Conservation (phyloP, 768 basidiomycete species). For the Lactarius trivialis region DNA sequence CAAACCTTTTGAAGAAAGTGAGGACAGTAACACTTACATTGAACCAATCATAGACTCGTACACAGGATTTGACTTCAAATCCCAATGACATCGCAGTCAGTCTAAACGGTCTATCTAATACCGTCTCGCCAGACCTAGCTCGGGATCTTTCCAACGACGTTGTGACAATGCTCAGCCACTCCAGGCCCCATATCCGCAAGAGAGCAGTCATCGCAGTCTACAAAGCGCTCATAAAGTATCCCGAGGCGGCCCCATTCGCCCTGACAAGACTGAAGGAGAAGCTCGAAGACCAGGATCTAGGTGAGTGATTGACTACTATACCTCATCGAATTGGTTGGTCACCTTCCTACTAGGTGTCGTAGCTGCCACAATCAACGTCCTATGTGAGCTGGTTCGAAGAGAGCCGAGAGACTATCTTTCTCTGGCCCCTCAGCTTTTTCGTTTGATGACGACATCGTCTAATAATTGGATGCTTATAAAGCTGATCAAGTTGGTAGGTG, state of each 20-base stretch:
- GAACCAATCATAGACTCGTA: constrained; percentile 20
- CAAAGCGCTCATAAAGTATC: constrained; percentile 75
- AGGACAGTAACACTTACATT: constrained; percentile 22
- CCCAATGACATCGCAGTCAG: constrained; percentile 72
- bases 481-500: constrained; percentile 84
- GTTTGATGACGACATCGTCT: constrained; percentile 83
- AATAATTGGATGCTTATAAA: constrained; percentile 99
- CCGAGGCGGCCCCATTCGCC: constrained; percentile 62
- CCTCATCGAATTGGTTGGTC: background rate
- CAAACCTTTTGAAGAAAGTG: constrained; percentile 92
- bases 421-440: constrained; percentile 89
- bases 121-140: constrained; percentile 83
- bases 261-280: constrained; percentile 71
- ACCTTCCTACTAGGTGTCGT: constrained; percentile 65
- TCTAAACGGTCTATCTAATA: constrained; percentile 75
- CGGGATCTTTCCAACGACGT: constrained; percentile 85
- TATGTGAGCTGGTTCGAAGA: constrained; percentile 84
- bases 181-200: constrained; percentile 81
- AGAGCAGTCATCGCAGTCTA: constrained; percentile 82
- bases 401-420: constrained; percentile 77
- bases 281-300: constrained; percentile 70
- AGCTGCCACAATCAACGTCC: constrained; percentile 88
- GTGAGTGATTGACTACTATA: constrained; percentile 33
- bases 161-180: constrained; percentile 82
- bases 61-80: constrained; percentile 71